These are phyloP conservation scores for Aphanoascus verrucosus DNA, from an alignment of 2,329 filamentous ascomycete genomes.

Conservation along the genomic window DNA sequence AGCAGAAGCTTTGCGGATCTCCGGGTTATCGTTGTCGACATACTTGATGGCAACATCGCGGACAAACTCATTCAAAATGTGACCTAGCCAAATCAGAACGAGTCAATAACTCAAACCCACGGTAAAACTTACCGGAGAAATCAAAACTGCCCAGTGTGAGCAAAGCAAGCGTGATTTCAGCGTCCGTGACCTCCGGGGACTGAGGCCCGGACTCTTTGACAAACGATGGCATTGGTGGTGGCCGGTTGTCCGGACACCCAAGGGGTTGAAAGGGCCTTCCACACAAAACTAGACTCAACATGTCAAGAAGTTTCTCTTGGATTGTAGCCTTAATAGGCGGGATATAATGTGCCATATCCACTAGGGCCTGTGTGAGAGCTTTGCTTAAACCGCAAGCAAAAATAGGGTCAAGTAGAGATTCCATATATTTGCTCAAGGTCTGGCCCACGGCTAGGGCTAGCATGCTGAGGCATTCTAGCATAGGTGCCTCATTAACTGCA, in stretches of 20 bases:
- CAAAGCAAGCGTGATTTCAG: constrained; percentile 83
- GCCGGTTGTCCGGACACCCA: constrained; percentile 79
- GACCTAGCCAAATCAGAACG: constrained; percentile 40
- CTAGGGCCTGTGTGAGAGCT: constrained; percentile 85
- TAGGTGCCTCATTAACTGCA: constrained; percentile 55
- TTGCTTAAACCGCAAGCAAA: constrained; percentile 93
- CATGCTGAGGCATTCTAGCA: constrained; percentile 97
- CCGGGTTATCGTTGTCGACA: constrained; percentile 87
- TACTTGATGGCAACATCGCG: constrained; percentile 97
- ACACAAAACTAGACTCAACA: constrained; percentile 87
- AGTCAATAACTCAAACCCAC: neutral
- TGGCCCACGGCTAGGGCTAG: constrained; percentile 91
- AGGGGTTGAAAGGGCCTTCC: constrained; percentile 86
- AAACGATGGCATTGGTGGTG: constrained; percentile 69
- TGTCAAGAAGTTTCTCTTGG: constrained; percentile 84
- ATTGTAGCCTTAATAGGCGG: constrained; percentile 87
- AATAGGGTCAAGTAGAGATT: constrained; percentile 85
- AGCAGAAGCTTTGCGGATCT: constrained; percentile 86
- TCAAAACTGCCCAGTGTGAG: constrained; percentile 98
- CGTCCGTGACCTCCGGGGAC: constrained; percentile 67
- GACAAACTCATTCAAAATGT: constrained; percentile 96
- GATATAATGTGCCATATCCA: constrained; percentile 98
- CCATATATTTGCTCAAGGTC: constrained; percentile 96
- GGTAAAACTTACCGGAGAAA: constrained; percentile 50
- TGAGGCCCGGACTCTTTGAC: constrained; percentile 77